These are phyloP conservation scores for Termitomyces titanicus DNA, from an alignment of 768 basidiomycete genomes.

Conservation along the genomic window DNA sequence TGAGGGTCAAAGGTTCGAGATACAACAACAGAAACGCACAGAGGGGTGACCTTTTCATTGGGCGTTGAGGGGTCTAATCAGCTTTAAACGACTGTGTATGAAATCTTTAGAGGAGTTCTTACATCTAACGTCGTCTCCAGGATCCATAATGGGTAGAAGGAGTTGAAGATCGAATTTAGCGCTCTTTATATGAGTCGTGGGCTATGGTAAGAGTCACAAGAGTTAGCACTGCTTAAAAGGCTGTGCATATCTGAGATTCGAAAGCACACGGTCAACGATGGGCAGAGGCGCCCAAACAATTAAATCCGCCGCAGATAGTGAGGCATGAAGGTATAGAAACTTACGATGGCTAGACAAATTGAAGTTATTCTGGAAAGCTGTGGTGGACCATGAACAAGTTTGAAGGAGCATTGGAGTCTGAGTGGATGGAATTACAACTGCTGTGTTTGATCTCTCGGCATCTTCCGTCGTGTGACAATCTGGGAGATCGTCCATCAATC, in stretches of 20 bases:
- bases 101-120: neutral
- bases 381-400: neutral
- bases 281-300: neutral
- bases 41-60: conserved; percentile 10
- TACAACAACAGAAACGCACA: conserved; percentile 3
- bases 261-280: neutral
- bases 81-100: neutral
- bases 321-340: neutral
- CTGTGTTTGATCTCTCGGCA: conserved; percentile 12
- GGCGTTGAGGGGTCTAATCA: conserved; percentile 14
- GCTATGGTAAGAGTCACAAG: neutral
- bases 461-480: conserved; percentile 11
- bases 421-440: neutral
- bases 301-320: neutral
- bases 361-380: neutral
- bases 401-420: neutral
- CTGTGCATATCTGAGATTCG: neutral
- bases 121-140: conserved; percentile 9
- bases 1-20: neutral
- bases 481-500: neutral
- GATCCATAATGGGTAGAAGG: conserved; percentile 7
- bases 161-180: neutral
- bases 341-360: neutral
- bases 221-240: neutral
- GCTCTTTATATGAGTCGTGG: neutral